Evolutionary conservation across 1,139 yeast species (phyloP).

Genomic region (Hyphopichia burtonii): DNA sequence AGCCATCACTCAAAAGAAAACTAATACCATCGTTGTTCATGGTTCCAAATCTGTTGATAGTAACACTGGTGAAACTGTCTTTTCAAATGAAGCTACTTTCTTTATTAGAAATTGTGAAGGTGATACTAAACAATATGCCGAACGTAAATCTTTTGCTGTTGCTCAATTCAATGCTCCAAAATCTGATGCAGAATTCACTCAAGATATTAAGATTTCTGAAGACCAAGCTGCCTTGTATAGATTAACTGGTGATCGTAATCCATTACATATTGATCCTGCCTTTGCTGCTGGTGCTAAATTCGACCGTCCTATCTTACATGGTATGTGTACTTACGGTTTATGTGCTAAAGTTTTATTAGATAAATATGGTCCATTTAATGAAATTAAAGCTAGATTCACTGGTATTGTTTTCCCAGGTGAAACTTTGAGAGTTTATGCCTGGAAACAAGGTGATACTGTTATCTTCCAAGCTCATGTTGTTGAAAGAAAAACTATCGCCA

Average conservation of each 20-base stretch:
- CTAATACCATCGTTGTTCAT: constrained; percentile 78
- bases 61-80: constrained; percentile 65
- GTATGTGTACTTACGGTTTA: constrained; percentile 85
- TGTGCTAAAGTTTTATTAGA: constrained; percentile 75
- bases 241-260: constrained; percentile 91
- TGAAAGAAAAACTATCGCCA: constrained; percentile 76
- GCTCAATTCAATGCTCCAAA: constrained; percentile 67
- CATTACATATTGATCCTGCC: constrained; percentile 89
- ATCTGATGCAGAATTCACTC: constrained; percentile 64
- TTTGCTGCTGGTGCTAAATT: constrained; percentile 91
- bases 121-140: constrained; percentile 48
- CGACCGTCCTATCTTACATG: constrained; percentile 87
- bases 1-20: constrained; percentile 81
- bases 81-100: constrained; percentile 81
- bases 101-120: constrained; percentile 85
- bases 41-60: constrained; percentile 73
- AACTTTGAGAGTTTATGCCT: constrained; percentile 74
- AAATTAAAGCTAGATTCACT: constrained; percentile 87
- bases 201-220: constrained; percentile 56
- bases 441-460: constrained; percentile 74
- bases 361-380: constrained; percentile 77
- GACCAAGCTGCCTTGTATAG: constrained; percentile 91
- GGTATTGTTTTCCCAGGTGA: constrained; percentile 98
- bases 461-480: constrained; percentile 82
- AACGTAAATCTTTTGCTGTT: constrained; percentile 59